Conservation (phyloP, 2,329 filamentous ascomycete species). For the Fusarium redolens region DNA sequence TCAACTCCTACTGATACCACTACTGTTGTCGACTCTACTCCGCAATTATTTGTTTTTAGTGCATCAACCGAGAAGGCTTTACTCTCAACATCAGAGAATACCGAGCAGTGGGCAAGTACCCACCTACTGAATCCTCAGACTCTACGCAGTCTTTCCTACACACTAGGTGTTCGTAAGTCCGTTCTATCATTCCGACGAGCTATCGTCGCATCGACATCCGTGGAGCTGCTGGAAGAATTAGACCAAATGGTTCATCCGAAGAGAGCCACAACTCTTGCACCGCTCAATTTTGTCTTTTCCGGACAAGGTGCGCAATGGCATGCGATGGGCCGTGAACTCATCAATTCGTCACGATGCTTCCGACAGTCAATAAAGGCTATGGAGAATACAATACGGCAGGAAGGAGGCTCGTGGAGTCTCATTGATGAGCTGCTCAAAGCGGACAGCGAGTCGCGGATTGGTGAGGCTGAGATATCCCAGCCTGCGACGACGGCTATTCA, state of each 20-base stretch:
- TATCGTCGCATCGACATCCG: neutral
- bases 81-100: neutral
- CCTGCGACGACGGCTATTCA: constrained; percentile 5
- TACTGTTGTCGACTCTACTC: neutral
- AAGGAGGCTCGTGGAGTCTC: neutral
- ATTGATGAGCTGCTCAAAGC: neutral
- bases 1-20: neutral
- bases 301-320: constrained; percentile 9
- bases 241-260: neutral
- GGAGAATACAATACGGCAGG: neutral
- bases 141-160: neutral
- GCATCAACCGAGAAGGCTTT: constrained; percentile 8
- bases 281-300: neutral
- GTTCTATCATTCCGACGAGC: neutral
- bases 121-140: neutral
- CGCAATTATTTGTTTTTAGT: neutral
- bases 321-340: neutral
- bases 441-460: neutral
- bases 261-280: neutral
- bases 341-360: neutral
- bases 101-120: neutral
- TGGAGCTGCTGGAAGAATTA: neutral
- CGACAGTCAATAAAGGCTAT: neutral
- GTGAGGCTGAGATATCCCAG: neutral
- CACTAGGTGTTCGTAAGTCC: neutral